Evolutionary conservation across 139 green algal species (phyloP), one percentile per base, ranked within the genome.

Genomic region (Monoraphidium neglectum): DNA sequence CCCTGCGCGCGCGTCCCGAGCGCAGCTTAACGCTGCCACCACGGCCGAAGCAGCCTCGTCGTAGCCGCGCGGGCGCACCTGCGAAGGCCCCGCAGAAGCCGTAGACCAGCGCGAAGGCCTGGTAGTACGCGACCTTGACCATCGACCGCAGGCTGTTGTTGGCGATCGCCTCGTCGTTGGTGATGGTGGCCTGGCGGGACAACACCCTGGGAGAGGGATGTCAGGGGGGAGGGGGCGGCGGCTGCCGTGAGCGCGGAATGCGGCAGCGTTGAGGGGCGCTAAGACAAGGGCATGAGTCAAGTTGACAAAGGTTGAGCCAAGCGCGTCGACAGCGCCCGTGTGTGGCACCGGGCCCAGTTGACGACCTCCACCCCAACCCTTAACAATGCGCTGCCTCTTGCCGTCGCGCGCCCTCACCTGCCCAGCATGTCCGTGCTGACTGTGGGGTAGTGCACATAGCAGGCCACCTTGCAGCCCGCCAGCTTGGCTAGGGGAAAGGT

Each of bases 381-480:
- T n/a, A n/a, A n/a, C n/a, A n/a, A n/a, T n/a, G n/a, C n/a, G n/a
- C n/a, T n/a, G n/a, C n/a, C n/a, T n/a, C n/a, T n/a, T n/a, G n/a
- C n/a, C n/a, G n/a, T n/a, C n/a, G n/a, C n/a, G n/a, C n/a, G n/a
- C n/a, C n/a, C n/a, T n/a, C 43, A 51, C 43, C 43, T 8, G 18
- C 54, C 38, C 46, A 98, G 84, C 96, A 99, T 99, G 89, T 99
- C 92, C 24, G 87, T 88, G 62, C 76, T 92, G 60, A 98, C 85
- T 3, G 93, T 98, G 10, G 96, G 96, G 84, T 98, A 98, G 89
- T 98, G 96, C 49, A 94, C 90, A 78, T 99, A 99, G 12, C 78
- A 83, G 15, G 78, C 91, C 32, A 98, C 92, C 0, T 63, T 38
- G 2, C 77, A 77, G 13, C 96, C 93, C 21, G 88, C 83, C 18